Percentiles rank a stretch among this genome's conserved stretches.
phyloP scores from a whole-genome alignment of 352 stramenopile species.

The Phytophthora citricola region DNA sequence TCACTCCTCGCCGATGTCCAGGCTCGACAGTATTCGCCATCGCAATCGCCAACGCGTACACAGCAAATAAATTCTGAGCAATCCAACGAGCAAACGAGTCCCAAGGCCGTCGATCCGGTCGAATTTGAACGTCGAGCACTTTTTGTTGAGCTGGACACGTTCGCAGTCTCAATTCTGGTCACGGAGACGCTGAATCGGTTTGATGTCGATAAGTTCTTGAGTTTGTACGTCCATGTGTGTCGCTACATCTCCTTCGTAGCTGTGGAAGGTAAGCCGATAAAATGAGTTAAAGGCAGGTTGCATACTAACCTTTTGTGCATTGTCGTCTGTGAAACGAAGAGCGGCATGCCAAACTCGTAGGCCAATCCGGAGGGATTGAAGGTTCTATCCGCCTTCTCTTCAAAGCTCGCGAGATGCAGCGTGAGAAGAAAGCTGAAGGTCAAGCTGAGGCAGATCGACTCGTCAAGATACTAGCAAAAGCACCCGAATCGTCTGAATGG shows the following conservation, averaged over 20 bases:
- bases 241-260: conserved; percentile 72
- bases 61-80: conserved; percentile 13
- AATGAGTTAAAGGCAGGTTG: neutral
- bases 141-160: conserved; percentile 53
- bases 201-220: conserved; percentile 61
- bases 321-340: conserved; percentile 32
- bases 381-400: conserved; percentile 67
- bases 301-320: conserved; percentile 6
- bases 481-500: conserved; percentile 43
- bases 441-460: conserved; percentile 44
- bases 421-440: conserved; percentile 48
- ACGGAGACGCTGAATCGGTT: conserved; percentile 56
- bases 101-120: conserved; percentile 9
- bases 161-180: conserved; percentile 44
- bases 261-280: conserved; percentile 40
- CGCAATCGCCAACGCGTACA: conserved; percentile 17
- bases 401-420: conserved; percentile 64
- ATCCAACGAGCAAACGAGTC: conserved; percentile 1
- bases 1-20: conserved; percentile 46
- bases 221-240: conserved; percentile 65
- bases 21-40: conserved; percentile 31
- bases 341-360: conserved; percentile 64
- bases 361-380: conserved; percentile 65
- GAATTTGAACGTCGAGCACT: conserved; percentile 33
- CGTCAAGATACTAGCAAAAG: conserved; percentile 26